These are phyloP conservation scores for Penicillium brasilianum DNA, from an alignment of 2,329 filamentous ascomycete genomes.

Conservation along the genomic window DNA sequence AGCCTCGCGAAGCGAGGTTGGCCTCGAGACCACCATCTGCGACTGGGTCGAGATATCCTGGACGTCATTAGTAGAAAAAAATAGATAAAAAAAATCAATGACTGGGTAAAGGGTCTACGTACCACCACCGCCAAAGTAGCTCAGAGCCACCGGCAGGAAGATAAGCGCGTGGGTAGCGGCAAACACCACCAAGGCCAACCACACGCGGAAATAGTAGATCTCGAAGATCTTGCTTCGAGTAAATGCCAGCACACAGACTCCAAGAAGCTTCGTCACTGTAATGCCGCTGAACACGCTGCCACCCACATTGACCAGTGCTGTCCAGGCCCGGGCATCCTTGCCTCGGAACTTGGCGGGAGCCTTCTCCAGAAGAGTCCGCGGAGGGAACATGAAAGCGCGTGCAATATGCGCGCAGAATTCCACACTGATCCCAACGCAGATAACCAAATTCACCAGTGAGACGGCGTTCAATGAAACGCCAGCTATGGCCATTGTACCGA, in stretches of 20 bases:
- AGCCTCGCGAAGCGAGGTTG: conserved; percentile 79
- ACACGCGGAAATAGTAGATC: conserved; percentile 98
- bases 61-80: conserved; percentile 21
- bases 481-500: conserved; percentile 90
- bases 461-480: conserved; percentile 93
- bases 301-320: conserved; percentile 91
- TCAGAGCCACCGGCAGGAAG: conserved; percentile 88
- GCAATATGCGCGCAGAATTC: conserved; percentile 98
- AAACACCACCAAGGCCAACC: conserved; percentile 88
- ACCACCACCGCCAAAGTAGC: conserved; percentile 80
- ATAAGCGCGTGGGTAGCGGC: conserved; percentile 87
- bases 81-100: too few relatives aligned
- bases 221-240: conserved; percentile 98
- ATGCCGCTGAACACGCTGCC: conserved; percentile 95
- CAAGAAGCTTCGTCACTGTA: conserved; percentile 91
- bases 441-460: conserved; percentile 92
- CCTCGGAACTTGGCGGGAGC: conserved; percentile 79
- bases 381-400: conserved; percentile 93
- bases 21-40: conserved; percentile 87
- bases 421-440: conserved; percentile 93
- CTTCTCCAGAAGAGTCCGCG: conserved; percentile 77
- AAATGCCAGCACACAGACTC: conserved; percentile 89
- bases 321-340: conserved; percentile 86
- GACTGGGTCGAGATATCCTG: conserved; percentile 83
- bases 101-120: too few relatives aligned